phyloP scores from a whole-genome alignment of 176 grass and related monocot species.

The Oryza meridionalis region DNA sequence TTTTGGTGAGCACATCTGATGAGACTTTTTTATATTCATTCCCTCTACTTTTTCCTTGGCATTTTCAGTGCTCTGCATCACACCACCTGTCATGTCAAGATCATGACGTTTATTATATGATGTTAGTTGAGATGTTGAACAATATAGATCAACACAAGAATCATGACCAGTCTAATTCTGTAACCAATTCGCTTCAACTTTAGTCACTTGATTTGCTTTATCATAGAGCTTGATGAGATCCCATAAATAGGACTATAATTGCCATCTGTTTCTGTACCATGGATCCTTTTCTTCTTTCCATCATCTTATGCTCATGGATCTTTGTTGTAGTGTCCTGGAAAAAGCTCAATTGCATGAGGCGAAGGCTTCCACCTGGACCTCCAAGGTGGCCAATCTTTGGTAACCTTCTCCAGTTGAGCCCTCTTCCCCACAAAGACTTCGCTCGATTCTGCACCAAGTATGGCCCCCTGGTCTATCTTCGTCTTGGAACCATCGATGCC shows the following conservation, averaged over 20 bases:
- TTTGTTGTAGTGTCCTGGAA: slow-evolving; percentile 47
- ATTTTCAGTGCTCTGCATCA: slow-evolving; percentile 25
- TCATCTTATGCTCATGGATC: slow-evolving; percentile 58
- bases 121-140: slow-evolving; percentile 57
- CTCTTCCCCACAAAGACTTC: slow-evolving; percentile 86
- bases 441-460: slow-evolving; percentile 72
- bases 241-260: slow-evolving; percentile 53
- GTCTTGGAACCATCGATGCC: slow-evolving; percentile 76
- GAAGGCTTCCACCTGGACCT: slow-evolving; percentile 83
- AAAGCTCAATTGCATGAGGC: slow-evolving; percentile 43
- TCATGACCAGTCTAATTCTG: slow-evolving; percentile 62
- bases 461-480: slow-evolving; percentile 88
- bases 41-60: slow-evolving; percentile 7
- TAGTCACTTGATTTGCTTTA: slow-evolving; percentile 38
- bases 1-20: slow-evolving; percentile 23
- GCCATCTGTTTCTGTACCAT: slow-evolving; percentile 43
- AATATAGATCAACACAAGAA: slow-evolving; percentile 66
- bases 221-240: slow-evolving; percentile 27
- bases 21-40: slow-evolving; percentile 23
- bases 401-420: slow-evolving; percentile 76
- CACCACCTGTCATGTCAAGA: slow-evolving; percentile 68
- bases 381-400: slow-evolving; percentile 76
- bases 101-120: slow-evolving; percentile 54
- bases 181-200: slow-evolving; percentile 57
- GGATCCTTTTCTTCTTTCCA: slow-evolving; percentile 51